Evolutionary conservation across 2,329 filamentous ascomycete genomes (phyloP).

Genomic region (Xylaria arbuscula): DNA sequence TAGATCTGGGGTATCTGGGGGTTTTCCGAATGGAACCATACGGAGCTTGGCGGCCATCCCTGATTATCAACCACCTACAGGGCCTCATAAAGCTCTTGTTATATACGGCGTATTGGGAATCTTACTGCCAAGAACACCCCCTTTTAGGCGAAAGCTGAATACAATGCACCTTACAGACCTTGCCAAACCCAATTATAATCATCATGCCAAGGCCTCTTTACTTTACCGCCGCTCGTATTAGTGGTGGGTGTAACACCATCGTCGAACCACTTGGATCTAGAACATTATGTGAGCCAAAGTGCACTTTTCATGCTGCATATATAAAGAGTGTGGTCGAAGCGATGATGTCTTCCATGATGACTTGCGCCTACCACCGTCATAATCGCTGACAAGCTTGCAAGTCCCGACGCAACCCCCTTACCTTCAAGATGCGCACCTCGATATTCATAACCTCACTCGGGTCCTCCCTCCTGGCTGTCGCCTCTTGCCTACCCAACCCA

Average conservation of each 20-base stretch:
- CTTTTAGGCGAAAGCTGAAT: constrained; percentile 18
- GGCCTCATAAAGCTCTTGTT: background rate
- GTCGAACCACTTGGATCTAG: constrained; percentile 17
- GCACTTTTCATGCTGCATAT: constrained; percentile 19
- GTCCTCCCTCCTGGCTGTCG: constrained; percentile 22
- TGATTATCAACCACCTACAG: background rate
- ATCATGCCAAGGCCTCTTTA: constrained; percentile 12
- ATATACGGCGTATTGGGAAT: constrained; percentile 30
- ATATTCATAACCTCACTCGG: constrained; percentile 19
- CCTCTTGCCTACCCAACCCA: constrained; percentile 23
- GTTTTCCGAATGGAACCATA: background rate
- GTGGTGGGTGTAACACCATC: background rate
- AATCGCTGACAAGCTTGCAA: constrained; percentile 13
- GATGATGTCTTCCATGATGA: constrained; percentile 9
- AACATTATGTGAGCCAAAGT: background rate
- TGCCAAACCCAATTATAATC: constrained; percentile 18
- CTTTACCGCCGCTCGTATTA: constrained; percentile 21
- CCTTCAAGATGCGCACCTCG: constrained; percentile 27
- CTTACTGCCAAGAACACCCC: constrained; percentile 5
- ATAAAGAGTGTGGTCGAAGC: constrained; percentile 23
- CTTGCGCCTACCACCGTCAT: constrained; percentile 10
- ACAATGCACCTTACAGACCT: constrained; percentile 1
- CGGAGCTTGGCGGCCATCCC: background rate
- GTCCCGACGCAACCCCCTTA: constrained; percentile 10
- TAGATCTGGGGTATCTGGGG: background rate